phyloP scores from a whole-genome alignment of 257 asterid species.

The Fraxinus excelsior region DNA sequence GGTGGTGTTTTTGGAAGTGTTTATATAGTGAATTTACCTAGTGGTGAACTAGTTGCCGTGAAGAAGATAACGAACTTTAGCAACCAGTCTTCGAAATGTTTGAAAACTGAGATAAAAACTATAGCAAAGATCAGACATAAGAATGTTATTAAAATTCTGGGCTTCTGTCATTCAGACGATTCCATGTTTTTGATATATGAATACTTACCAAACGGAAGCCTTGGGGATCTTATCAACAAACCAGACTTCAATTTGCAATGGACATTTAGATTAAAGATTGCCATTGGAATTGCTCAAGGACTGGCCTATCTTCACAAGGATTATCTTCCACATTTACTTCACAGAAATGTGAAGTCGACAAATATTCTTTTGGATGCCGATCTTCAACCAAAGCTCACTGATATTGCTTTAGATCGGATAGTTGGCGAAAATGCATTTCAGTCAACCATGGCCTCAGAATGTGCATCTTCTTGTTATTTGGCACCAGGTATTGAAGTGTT shows the following conservation, averaged over 20 bases:
- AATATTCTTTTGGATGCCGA: constrained; percentile 73
- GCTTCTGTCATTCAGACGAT: constrained; percentile 66
- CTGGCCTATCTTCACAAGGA: constrained; percentile 79
- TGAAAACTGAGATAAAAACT: constrained; percentile 67
- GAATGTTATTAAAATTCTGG: constrained; percentile 67
- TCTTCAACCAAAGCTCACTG: constrained; percentile 74
- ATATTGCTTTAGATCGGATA: constrained; percentile 65
- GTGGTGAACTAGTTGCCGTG: constrained; percentile 70
- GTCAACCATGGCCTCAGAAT: constrained; percentile 51
- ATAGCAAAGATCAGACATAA: constrained; percentile 82
- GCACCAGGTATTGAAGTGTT: constrained; percentile 64
- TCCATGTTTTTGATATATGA: constrained; percentile 70
- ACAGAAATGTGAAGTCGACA: constrained; percentile 66
- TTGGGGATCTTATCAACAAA: constrained; percentile 61
- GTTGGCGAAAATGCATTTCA: constrained; percentile 59
- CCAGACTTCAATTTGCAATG: constrained; percentile 54
- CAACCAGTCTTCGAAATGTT: constrained; percentile 51
- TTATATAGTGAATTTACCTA: constrained; percentile 63
- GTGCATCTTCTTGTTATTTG: constrained; percentile 62
- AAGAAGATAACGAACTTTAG: constrained; percentile 56
- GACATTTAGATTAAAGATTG: constrained; percentile 64
- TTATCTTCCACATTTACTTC: constrained; percentile 70
- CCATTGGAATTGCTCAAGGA: constrained; percentile 77
- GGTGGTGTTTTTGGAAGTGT: constrained; percentile 67
- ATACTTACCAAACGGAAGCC: constrained; percentile 67